Evolutionary conservation across 2,329 filamentous ascomycete species (phyloP), one percentile per base, ranked within the genome.

Genomic region (Sporothrix brunneoviolacea): DNA sequence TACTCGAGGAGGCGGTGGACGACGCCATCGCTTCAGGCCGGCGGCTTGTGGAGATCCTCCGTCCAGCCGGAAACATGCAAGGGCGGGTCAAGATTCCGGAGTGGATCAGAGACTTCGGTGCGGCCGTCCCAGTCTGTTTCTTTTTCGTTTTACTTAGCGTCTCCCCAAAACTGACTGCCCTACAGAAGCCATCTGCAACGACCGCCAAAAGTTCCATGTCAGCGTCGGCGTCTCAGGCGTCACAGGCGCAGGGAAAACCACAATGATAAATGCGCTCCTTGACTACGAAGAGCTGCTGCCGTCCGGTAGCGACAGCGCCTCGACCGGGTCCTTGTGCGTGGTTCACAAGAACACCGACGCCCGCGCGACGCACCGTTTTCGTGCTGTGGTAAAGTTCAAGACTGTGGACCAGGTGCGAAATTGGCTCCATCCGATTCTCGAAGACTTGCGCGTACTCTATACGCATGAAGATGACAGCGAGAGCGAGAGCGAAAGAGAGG

Each of bases 221-320:
- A 18, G 15, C 3, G 48, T 55, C 2, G 53, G 53, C n/a, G 43
- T 55, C 6, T 50, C 47, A 9, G 53, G 53, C 1, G 19, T 6
- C 1, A 55, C 53, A 2, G 53, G 53, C 5, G 53, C 53, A 2
- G 50, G 53, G 5, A 55, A 55, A 37, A 53, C 53, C 4, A 42
- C 47, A 0, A 16, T 53, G 3, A 45, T 55, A n/a, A 55, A 55
- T n/a, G 50, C 50, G 4, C 47, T 55, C n/a, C 37, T 53, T 9
- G 48, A 42, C 40, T 15, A n/a, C 16, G 9, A 48, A 12, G 51
- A 55, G 27, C 42, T 53, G 13, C 32, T 55, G 15, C 53, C 53
- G 4, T 51, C 48, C 4, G 53, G 53, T 28, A 48, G 50, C 19
- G 43, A 55, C 15, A 43, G 40, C 8, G 53, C 53, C 1, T 36